Percentiles rank a stretch among this genome's conserved stretches.
Evolutionary conservation across 345 rosid species (phyloP).

Genomic region (Salix purpurea): DNA sequence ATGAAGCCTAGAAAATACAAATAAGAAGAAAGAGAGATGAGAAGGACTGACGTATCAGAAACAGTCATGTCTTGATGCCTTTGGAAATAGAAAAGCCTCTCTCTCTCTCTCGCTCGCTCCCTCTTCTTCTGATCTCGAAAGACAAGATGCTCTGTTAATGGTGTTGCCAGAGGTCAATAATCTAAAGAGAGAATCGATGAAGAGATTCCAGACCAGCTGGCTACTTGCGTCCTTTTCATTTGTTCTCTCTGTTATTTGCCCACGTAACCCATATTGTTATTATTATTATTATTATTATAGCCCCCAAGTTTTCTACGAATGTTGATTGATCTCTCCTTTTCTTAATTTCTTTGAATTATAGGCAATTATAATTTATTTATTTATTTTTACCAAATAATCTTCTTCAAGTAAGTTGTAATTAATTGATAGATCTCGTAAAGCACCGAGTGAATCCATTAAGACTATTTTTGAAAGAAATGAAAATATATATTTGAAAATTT

Average conservation of each 20-base stretch:
- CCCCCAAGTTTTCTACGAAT: neutral
- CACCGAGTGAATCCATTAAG: neutral
- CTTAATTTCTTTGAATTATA: neutral
- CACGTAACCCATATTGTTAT: neutral
- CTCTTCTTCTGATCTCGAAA: neutral
- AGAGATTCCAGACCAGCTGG: neutral
- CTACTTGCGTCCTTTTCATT: neutral
- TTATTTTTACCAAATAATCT: neutral
- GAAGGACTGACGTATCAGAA: constrained; percentile 11
- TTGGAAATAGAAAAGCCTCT: neutral
- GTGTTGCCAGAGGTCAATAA: neutral
- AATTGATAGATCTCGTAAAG: too few species aligned
- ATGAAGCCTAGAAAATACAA: neutral
- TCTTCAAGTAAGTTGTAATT: neutral
- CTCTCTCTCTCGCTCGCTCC: too few species aligned
- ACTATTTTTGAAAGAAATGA: too few species aligned
- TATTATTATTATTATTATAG: neutral
- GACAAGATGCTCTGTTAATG: too few species aligned
- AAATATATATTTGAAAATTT: too few species aligned
- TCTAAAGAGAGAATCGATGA: neutral
- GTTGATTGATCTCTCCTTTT: neutral
- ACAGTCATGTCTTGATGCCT: neutral
- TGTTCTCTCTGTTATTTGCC: neutral
- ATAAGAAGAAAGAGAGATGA: too few species aligned
- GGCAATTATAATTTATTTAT: neutral